Percentiles rank a stretch among this genome's conserved stretches.
These are phyloP conservation scores for Chalara sp. DNA, from an alignment of 2,329 filamentous ascomycete genomes.

Conservation along the genomic window DNA sequence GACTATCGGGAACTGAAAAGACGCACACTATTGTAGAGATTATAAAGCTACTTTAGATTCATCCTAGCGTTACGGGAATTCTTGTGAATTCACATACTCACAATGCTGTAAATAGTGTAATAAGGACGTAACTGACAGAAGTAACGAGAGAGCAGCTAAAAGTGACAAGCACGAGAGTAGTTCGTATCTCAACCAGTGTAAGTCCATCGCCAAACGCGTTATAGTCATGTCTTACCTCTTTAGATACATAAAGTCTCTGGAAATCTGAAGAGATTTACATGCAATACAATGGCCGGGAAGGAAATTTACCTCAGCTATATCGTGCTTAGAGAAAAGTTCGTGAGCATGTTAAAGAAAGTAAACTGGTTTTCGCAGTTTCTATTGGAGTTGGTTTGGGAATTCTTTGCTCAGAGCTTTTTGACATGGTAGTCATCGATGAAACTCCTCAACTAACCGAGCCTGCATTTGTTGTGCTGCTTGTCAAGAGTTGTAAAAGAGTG, in stretches of 20 bases:
- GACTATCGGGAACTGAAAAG: conserved; percentile 6
- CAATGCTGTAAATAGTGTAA: conserved; percentile 7
- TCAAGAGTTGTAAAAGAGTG: conserved; percentile 33
- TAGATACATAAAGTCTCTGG: conserved; percentile 4
- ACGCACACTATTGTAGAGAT: conserved; percentile 7
- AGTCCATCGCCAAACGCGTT: too few species aligned
- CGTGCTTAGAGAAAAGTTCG: conserved; percentile 31
- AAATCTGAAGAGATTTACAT: conserved; percentile 5
- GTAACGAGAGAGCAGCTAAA: too few species aligned
- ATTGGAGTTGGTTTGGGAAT: conserved; percentile 35
- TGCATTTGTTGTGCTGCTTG: conserved; percentile 32
- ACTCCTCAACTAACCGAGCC: conserved; percentile 41
- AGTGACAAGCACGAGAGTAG: too few species aligned
- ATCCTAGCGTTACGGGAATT: neutral
- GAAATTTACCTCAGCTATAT: conserved; percentile 22
- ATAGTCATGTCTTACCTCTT: too few species aligned
- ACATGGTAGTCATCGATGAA: conserved; percentile 38
- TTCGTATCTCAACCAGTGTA: neutral
- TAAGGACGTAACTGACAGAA: conserved; percentile 1
- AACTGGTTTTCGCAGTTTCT: conserved; percentile 39
- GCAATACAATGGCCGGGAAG: conserved; percentile 19
- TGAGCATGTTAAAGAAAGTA: conserved; percentile 28
- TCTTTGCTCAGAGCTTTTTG: conserved; percentile 27
- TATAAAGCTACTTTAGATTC: conserved; percentile 4
- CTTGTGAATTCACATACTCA: conserved; percentile 4